These are phyloP conservation scores for Udeniomyces megalosporus DNA, from an alignment of 768 basidiomycete species.

Conservation along the genomic window DNA sequence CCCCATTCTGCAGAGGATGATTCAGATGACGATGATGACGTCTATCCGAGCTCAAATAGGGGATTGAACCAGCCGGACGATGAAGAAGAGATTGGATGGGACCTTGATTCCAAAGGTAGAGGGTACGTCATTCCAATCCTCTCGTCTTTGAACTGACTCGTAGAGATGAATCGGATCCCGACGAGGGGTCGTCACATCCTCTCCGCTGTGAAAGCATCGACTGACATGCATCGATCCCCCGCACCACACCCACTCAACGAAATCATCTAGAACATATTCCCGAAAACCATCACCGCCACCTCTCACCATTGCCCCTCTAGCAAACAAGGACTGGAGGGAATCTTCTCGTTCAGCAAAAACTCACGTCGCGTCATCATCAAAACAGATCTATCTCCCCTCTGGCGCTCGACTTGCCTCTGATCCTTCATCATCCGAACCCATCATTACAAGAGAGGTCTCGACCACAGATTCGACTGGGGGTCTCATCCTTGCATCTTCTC, in stretches of 20 bases:
- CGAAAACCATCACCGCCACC: slow-evolving; percentile 28
- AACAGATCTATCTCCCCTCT: slow-evolving; percentile 52
- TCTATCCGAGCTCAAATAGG: neutral
- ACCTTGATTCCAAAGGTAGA: slow-evolving; percentile 4
- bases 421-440: neutral
- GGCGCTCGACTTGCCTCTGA: slow-evolving; percentile 32
- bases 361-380: slow-evolving; percentile 36
- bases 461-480: neutral
- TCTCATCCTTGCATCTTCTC: neutral
- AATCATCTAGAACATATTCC: neutral
- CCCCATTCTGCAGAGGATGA: neutral
- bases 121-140: slow-evolving; percentile 4
- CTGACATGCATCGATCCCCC: too few species aligned
- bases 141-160: neutral
- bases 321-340: slow-evolving; percentile 76
- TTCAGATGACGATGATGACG: neutral
- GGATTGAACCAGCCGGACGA: neutral
- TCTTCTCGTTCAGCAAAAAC: slow-evolving; percentile 15
- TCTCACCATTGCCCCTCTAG: slow-evolving; percentile 66
- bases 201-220: too few species aligned
- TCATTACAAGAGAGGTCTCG: slow-evolving; percentile 9
- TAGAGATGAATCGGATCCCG: neutral
- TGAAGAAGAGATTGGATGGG: slow-evolving; percentile 13
- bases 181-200: neutral
- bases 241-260: too few species aligned